Percentiles rank a stretch among this genome's conserved stretches.
phyloP scores from a whole-genome alignment of 2,329 filamentous ascomycete species.

The Monilinia vaccinii-corymbosi region DNA sequence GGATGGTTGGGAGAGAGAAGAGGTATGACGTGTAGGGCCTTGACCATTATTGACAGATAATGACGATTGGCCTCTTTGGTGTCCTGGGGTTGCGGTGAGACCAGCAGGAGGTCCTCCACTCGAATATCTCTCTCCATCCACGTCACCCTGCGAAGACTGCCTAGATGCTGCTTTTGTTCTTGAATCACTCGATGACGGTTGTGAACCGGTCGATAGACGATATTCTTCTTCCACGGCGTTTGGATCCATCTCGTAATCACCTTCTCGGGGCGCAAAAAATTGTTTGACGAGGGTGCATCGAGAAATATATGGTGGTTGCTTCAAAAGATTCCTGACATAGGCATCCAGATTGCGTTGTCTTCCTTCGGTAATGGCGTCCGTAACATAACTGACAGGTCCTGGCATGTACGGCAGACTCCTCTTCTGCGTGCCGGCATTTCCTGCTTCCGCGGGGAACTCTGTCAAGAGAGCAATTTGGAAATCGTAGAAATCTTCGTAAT shows the following conservation, averaged over 20 bases:
- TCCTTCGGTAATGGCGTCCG: slow-evolving; percentile 93
- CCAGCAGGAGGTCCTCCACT: slow-evolving; percentile 47
- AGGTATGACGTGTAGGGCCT: slow-evolving; percentile 26
- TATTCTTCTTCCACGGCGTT: slow-evolving; percentile 59
- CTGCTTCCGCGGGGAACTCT: slow-evolving; percentile 85
- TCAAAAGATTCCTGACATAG: slow-evolving; percentile 86
- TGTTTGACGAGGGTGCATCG: slow-evolving; percentile 76
- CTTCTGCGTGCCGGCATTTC: slow-evolving; percentile 69
- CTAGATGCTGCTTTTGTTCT: slow-evolving; percentile 50
- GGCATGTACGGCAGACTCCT: slow-evolving; percentile 95
- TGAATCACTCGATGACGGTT: slow-evolving; percentile 56
- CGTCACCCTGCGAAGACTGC: slow-evolving; percentile 56
- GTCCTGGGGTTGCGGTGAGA: slow-evolving; percentile 41
- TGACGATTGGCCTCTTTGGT: slow-evolving; percentile 34
- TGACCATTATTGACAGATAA: slow-evolving; percentile 18
- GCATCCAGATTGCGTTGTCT: slow-evolving; percentile 87
- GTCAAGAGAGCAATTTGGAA: slow-evolving; percentile 93
- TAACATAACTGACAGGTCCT: slow-evolving; percentile 93
- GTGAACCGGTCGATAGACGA: slow-evolving; percentile 61
- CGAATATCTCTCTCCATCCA: slow-evolving; percentile 46
- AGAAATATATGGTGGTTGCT: slow-evolving; percentile 76
- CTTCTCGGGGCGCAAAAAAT: slow-evolving; percentile 82
- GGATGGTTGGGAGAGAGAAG: slow-evolving; percentile 40
- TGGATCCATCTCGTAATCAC: slow-evolving; percentile 87
- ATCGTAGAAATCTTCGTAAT: slow-evolving; percentile 98